phyloP scores from a whole-genome alignment of 2,329 filamentous ascomycete genomes.

The Trichoderma sp. region DNA sequence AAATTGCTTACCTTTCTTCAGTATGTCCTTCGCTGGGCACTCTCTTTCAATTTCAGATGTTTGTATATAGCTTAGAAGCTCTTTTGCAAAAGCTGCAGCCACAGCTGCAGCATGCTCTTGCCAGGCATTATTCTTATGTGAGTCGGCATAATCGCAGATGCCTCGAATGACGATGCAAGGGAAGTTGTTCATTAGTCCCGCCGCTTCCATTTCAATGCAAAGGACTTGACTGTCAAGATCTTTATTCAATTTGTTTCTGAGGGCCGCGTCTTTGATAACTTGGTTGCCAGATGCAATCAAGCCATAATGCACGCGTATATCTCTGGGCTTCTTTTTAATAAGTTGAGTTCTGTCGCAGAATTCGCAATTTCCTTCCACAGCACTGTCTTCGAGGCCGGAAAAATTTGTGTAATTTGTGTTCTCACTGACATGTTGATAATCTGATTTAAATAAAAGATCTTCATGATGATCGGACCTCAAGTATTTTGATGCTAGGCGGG shows the following conservation, averaged over 20 bases:
- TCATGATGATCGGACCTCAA: neutral
- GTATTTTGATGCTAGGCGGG: neutral
- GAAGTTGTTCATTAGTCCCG: neutral
- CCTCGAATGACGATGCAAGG: neutral
- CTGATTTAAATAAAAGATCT: neutral
- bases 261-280: neutral
- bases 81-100: neutral
- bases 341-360: neutral
- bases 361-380: neutral
- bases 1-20: neutral
- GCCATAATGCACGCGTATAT: neutral
- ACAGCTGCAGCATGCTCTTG: neutral
- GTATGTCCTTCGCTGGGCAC: neutral
- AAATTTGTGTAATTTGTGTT: rapidly evolving
- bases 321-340: neutral
- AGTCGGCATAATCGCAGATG: neutral
- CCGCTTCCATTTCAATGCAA: neutral
- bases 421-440: neutral
- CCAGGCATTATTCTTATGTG: neutral
- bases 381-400: neutral
- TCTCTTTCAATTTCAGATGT: neutral
- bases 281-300: neutral
- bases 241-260: neutral
- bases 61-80: neutral
- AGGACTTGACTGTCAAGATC: neutral